phyloP scores from a whole-genome alignment of 495 filamentous ascomycete species.

The Podospora didyma region DNA sequence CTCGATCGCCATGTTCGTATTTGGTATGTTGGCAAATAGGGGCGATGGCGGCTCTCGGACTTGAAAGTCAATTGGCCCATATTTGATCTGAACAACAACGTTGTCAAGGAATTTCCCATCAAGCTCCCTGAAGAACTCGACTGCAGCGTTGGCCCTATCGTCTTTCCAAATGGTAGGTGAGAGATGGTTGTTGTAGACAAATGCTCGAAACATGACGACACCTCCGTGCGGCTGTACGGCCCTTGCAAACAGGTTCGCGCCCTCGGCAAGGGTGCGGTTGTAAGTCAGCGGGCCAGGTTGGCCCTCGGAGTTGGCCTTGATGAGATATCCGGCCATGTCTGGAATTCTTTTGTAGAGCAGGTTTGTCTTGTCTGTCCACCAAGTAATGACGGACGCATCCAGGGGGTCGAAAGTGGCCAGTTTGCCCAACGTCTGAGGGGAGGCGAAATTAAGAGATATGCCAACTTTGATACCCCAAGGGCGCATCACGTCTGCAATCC shows the following conservation, averaged over 20 bases:
- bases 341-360: slow-evolving; percentile 57
- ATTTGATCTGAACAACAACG: slow-evolving; percentile 70
- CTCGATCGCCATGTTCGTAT: slow-evolving; percentile 60
- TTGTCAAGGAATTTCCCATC: slow-evolving; percentile 67
- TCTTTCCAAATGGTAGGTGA: slow-evolving; percentile 57
- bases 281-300: slow-evolving; percentile 67
- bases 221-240: slow-evolving; percentile 59
- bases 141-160: slow-evolving; percentile 66
- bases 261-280: slow-evolving; percentile 64
- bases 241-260: slow-evolving; percentile 65
- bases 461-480: slow-evolving; percentile 66
- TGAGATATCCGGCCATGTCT: slow-evolving; percentile 64
- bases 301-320: slow-evolving; percentile 73
- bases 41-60: slow-evolving; percentile 68
- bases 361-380: slow-evolving; percentile 58
- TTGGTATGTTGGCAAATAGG: slow-evolving; percentile 58
- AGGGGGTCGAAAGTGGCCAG: slow-evolving; percentile 63
- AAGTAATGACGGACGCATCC: slow-evolving; percentile 52
- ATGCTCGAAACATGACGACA: slow-evolving; percentile 68
- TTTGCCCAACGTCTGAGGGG: slow-evolving; percentile 54
- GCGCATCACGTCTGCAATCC: slow-evolving; percentile 60
- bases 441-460: slow-evolving; percentile 64
- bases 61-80: slow-evolving; percentile 73
- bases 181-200: slow-evolving; percentile 60
- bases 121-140: slow-evolving; percentile 61